Evolutionary conservation across 106 monocot genomes (phyloP), one percentile per base, ranked within the genome.

Genomic region (Dendrobium catenatum): DNA sequence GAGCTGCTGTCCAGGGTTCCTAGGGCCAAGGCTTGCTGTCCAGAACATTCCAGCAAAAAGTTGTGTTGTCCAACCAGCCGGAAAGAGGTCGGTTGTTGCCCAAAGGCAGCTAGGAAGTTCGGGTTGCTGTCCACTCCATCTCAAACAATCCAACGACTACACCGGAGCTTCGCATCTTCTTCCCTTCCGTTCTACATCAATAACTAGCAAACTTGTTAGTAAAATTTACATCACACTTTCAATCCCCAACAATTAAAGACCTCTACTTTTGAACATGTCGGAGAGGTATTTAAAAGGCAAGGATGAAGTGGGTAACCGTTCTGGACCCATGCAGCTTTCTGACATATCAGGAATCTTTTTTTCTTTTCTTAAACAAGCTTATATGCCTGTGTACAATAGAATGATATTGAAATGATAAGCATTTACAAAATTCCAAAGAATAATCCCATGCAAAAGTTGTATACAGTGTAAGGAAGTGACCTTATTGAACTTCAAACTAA

Each of bases 401-500:
- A n/a, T 7, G 9, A 76, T 26, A 48, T 42, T 11, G 2, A 76
- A 27, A 76, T 47, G 9, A 47, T 76, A 48, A 76, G 15, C 76
- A 76, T 76, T 46, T 15, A 49, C 40, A 76, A 49, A 9, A 10
- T 76, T 49, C 9, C 26, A 27, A 76, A 42, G 27, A 18, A 42
- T 6, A 75, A 47, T 9, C 68, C n/a, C 7, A 49, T 4, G 27
- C 11, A 44, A 70, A 27, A 20, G 15, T 44, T 31, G 67, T 19
- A 68, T 70, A 5, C 55, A 79, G 56, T 54, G 46, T 20, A 83
- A 78, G 78, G 58, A 76, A 47, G 49, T 40, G 26, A 93, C 93
- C 93, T 93, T 93, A 55, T 61, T 59, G 75, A 93, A 93, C 72
- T 90, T 90, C 40, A 93, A 24, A 78, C 80, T 79, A 67, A 93